Conservation (phyloP, 2,329 filamentous ascomycete genomes). For the Pseudocercospora cruenta region DNA sequence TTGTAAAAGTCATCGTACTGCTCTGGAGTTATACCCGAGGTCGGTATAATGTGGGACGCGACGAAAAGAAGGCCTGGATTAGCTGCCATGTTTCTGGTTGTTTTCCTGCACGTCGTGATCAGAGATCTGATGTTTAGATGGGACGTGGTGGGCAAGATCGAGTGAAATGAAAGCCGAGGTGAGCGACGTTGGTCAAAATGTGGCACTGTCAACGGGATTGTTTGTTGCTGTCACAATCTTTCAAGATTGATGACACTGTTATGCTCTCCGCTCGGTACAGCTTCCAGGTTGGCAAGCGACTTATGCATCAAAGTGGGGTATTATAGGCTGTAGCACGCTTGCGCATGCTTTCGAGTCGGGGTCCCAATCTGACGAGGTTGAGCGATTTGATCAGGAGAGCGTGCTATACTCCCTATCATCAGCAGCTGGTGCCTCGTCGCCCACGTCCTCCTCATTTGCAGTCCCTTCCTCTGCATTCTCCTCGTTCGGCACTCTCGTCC, state of each 20-base stretch:
- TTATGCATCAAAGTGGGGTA: background rate
- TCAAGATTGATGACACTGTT: background rate
- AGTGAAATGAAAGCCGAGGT: background rate
- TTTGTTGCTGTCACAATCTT: background rate
- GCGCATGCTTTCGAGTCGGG: background rate
- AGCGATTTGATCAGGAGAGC: background rate
- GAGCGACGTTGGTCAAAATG: background rate
- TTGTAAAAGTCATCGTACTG: conserved; percentile 19
- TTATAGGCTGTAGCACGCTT: background rate
- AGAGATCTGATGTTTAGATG: background rate
- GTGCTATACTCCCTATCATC: background rate
- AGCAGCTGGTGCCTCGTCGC: background rate
- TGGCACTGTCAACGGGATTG: background rate
- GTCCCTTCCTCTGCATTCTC: background rate
- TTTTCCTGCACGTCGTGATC: background rate
- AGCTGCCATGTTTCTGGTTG: background rate
- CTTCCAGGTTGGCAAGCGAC: background rate
- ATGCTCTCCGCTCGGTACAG: background rate
- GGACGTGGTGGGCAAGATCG: background rate
- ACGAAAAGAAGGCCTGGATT: conserved; percentile 16
- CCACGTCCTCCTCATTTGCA: background rate
- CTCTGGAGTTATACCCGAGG: conserved; percentile 1
- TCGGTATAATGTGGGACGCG: conserved; percentile 7
- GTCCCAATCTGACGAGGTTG: background rate
- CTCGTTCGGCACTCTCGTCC: conserved; percentile 8